A percentile compares a stretch with the other conserved stretches of the same genome.
These are phyloP conservation scores for Tardiomyces digboiensis DNA, from an alignment of 1,139 yeast species.

Conservation along the genomic window DNA sequence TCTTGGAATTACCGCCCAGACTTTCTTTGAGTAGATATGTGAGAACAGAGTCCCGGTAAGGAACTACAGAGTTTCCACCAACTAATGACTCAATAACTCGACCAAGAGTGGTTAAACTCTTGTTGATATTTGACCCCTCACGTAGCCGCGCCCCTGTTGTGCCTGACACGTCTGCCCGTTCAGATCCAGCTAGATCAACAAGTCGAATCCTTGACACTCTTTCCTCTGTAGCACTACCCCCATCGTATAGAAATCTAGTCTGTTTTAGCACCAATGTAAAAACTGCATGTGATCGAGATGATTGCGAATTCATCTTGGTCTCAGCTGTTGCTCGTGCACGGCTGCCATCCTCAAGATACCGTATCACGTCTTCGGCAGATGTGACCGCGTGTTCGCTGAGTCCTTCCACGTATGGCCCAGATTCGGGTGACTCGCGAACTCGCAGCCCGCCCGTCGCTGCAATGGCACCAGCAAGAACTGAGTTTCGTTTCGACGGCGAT, in stretches of 20 bases:
- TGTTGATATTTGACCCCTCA: conserved; percentile 70
- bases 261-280: conserved; percentile 54
- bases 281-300: conserved; percentile 74
- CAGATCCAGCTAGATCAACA: conserved; percentile 81
- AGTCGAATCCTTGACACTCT: conserved; percentile 56
- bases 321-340: conserved; percentile 52
- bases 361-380: conserved; percentile 35
- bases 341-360: conserved; percentile 39
- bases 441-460: conserved; percentile 28
- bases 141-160: conserved; percentile 55
- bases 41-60: conserved; percentile 63
- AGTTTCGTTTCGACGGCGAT: neutral
- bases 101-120: conserved; percentile 67
- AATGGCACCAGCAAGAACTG: neutral
- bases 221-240: conserved; percentile 39
- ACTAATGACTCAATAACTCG: conserved; percentile 60
- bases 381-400: conserved; percentile 41
- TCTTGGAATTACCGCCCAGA: conserved; percentile 73
- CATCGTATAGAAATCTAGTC: conserved; percentile 31
- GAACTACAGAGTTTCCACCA: conserved; percentile 32
- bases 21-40: conserved; percentile 75
- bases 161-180: conserved; percentile 54
- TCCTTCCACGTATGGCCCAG: conserved; percentile 66
- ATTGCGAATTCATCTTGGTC: conserved; percentile 59
- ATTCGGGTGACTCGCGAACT: conserved; percentile 50